These are phyloP conservation scores for Areca catechu DNA, from an alignment of 176 grass and related monocot genomes.

Conservation along the genomic window DNA sequence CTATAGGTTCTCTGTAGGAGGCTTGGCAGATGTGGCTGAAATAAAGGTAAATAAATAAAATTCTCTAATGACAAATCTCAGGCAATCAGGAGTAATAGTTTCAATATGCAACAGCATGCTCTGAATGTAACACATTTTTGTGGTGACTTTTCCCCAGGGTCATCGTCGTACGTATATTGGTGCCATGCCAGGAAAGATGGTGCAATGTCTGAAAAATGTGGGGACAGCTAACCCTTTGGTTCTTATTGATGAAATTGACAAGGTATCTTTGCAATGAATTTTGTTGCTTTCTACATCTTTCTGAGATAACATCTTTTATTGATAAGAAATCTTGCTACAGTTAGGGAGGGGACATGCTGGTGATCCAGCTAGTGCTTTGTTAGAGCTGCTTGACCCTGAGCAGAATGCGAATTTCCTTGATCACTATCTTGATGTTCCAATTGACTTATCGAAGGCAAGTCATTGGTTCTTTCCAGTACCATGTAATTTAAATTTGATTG, in stretches of 20 bases:
- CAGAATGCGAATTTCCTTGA: constrained; percentile 99
- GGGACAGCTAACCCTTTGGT: constrained; percentile 96
- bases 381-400: constrained; percentile 98
- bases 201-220: constrained; percentile 93
- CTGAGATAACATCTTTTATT: no score
- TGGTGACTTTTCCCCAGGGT: constrained; percentile 36
- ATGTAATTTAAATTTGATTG: no score
- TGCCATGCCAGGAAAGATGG: constrained; percentile 99
- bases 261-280: constrained; percentile 34
- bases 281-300: no score
- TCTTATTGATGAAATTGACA: constrained; percentile 97
- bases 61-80: no score
- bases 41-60: constrained; percentile 52
- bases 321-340: constrained; percentile 34
- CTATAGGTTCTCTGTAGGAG: constrained; percentile 96
- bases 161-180: constrained; percentile 96
- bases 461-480: not conserved
- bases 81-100: no score
- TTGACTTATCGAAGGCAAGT: constrained; percentile 89
- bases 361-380: constrained; percentile 92
- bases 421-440: constrained; percentile 99
- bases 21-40: constrained; percentile 98
- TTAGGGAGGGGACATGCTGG: constrained; percentile 95
- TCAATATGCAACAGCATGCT: no score
- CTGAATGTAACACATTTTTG: no score